These are phyloP conservation scores for Nemania sp. DNA, from an alignment of 2,329 filamentous ascomycete species.

Conservation along the genomic window DNA sequence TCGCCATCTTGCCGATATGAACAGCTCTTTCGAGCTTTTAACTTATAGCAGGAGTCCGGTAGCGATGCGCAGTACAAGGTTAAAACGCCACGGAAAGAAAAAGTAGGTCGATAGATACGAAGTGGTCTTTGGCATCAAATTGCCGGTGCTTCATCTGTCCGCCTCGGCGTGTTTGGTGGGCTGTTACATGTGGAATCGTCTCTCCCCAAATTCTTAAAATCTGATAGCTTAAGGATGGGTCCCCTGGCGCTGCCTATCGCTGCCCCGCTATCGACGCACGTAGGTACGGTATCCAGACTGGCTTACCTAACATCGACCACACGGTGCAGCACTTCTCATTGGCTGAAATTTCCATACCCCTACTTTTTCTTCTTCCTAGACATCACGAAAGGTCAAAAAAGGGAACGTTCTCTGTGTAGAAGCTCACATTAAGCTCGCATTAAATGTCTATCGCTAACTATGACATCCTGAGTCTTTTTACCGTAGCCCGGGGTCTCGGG, in stretches of 20 bases:
- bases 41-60: background rate
- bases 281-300: background rate
- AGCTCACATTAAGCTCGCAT: too few relatives aligned
- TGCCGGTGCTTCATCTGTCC: background rate
- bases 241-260: slow-evolving; percentile 1
- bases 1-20: slow-evolving; percentile 54
- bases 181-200: slow-evolving; percentile 21
- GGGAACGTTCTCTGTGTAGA: too few relatives aligned
- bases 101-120: background rate
- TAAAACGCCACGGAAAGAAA: background rate
- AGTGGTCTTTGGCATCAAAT: slow-evolving; percentile 1
- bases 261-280: background rate
- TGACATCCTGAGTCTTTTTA: too few relatives aligned
- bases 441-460: too few relatives aligned
- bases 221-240: slow-evolving; percentile 11
- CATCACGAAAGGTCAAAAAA: too few relatives aligned
- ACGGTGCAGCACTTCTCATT: too few relatives aligned
- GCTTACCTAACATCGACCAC: too few relatives aligned
- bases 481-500: too few relatives aligned
- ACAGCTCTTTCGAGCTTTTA: slow-evolving; percentile 38
- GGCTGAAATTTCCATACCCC: too few relatives aligned
- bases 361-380: too few relatives aligned
- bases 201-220: slow-evolving; percentile 24
- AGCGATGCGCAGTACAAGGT: background rate
- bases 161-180: slow-evolving; percentile 19